Conservation (phyloP, 2,329 filamentous ascomycete genomes). For the Trichophyton simii region DNA sequence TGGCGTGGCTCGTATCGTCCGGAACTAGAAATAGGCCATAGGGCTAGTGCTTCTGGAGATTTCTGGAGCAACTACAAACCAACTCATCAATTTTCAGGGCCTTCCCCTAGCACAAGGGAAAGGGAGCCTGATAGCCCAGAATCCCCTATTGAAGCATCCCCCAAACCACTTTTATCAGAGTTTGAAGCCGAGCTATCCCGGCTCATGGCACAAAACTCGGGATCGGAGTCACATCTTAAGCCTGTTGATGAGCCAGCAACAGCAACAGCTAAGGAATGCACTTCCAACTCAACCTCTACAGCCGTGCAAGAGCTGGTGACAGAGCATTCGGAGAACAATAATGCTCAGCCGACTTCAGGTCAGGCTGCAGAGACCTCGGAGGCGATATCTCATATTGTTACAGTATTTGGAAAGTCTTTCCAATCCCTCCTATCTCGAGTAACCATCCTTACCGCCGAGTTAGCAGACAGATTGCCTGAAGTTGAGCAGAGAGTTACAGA, state of each 20-base stretch:
- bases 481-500: constrained; percentile 27
- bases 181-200: constrained; percentile 31
- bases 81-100: background rate
- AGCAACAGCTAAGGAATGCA: background rate
- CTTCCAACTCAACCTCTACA: background rate
- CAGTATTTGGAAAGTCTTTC: constrained; percentile 24
- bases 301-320: constrained; percentile 4
- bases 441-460: constrained; percentile 26
- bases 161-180: constrained; percentile 25
- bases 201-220: constrained; percentile 16
- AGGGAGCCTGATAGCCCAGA: constrained; percentile 13
- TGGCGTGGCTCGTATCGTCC: background rate
- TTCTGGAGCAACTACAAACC: constrained; percentile 7
- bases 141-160: constrained; percentile 14
- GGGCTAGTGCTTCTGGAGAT: background rate
- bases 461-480: constrained; percentile 26
- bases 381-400: constrained; percentile 15
- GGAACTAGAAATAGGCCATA: background rate
- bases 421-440: constrained; percentile 24
- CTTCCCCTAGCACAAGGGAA: background rate
- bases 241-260: constrained; percentile 6
- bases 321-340: background rate
- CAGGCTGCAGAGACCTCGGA: constrained; percentile 3
- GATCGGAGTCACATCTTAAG: constrained; percentile 8
- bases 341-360: background rate